These are phyloP conservation scores for Durusdinium trenchii DNA, from an alignment of 73 alveolate species.

Conservation along the genomic window DNA sequence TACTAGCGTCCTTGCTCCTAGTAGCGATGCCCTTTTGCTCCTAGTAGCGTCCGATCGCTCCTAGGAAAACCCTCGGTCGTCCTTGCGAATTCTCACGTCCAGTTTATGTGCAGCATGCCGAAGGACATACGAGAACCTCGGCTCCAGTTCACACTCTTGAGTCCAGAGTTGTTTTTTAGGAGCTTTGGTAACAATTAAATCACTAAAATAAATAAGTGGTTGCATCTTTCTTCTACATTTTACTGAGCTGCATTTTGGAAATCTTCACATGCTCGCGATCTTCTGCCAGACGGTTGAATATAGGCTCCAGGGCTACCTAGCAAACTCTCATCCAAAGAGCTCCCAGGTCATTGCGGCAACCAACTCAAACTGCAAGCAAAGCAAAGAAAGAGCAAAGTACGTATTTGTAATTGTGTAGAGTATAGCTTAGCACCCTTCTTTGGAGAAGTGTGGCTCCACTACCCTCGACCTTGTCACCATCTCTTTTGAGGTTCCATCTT, in stretches of 20 bases:
- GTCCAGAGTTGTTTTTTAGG: background rate
- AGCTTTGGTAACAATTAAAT: too few relatives aligned
- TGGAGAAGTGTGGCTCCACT: too few relatives aligned
- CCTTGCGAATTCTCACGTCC: slow-evolving; percentile 94
- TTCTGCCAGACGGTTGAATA: slow-evolving; percentile 72
- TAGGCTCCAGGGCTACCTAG: slow-evolving; percentile 76
- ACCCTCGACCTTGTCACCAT: slow-evolving; percentile 80
- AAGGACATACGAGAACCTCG: slow-evolving; percentile 87
- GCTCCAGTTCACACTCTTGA: background rate
- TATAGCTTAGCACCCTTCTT: too few relatives aligned
- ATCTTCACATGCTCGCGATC: slow-evolving; percentile 95
- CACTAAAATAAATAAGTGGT: background rate
- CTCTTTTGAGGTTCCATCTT: slow-evolving; percentile 87
- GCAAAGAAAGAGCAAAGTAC: too few relatives aligned
- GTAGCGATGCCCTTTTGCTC: too few relatives aligned
- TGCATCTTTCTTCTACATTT: background rate
- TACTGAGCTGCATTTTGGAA: slow-evolving; percentile 51
- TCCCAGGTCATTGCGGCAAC: too few relatives aligned
- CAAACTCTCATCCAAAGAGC: too few relatives aligned
- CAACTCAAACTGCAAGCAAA: too few relatives aligned
- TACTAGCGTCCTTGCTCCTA: too few relatives aligned
- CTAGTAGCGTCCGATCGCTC: too few relatives aligned
- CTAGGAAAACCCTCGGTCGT: background rate
- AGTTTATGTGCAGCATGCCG: slow-evolving; percentile 96
- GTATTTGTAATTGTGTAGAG: too few relatives aligned